These are phyloP conservation scores for Salix koriyanagi DNA, from an alignment of 345 rosid species.

Conservation along the genomic window DNA sequence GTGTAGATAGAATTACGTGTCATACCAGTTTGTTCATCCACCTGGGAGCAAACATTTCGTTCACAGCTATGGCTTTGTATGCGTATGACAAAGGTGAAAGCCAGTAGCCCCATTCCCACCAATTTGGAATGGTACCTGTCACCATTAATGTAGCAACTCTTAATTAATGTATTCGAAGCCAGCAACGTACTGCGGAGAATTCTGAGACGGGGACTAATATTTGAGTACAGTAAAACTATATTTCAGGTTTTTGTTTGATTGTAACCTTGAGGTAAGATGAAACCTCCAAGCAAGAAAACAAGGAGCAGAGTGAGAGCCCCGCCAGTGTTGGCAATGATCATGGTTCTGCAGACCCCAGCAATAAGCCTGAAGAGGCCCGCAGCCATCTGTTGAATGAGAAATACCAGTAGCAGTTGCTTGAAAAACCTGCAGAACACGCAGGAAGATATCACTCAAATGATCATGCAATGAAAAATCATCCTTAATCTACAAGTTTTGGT, in stretches of 20 bases:
- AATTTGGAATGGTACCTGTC: conserved; percentile 62
- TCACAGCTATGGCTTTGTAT: conserved; percentile 60
- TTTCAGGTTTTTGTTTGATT: neutral
- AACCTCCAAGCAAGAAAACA: conserved; percentile 79
- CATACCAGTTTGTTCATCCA: conserved; percentile 70
- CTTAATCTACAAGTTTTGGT: neutral
- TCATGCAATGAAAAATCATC: neutral
- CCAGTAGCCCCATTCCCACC: conserved; percentile 98
- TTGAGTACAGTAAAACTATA: no score
- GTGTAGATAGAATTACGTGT: neutral
- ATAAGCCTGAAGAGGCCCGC: conserved; percentile 61
- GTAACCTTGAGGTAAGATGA: conserved; percentile 67
- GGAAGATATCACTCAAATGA: neutral
- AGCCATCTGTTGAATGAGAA: conserved; percentile 83
- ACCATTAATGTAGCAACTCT: neutral
- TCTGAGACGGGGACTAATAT: neutral
- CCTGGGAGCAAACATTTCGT: conserved; percentile 74
- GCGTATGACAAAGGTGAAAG: conserved; percentile 76
- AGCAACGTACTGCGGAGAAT: neutral
- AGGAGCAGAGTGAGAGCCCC: conserved; percentile 67
- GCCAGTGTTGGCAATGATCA: conserved; percentile 78
- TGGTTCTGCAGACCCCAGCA: conserved; percentile 66
- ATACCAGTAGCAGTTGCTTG: conserved; percentile 63
- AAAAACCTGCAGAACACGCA: conserved; percentile 53
- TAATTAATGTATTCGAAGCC: neutral